Evolutionary conservation across 768 basidiomycete species (phyloP), one percentile per base, ranked within the genome.

Genomic region (Russula griseocarnosa): DNA sequence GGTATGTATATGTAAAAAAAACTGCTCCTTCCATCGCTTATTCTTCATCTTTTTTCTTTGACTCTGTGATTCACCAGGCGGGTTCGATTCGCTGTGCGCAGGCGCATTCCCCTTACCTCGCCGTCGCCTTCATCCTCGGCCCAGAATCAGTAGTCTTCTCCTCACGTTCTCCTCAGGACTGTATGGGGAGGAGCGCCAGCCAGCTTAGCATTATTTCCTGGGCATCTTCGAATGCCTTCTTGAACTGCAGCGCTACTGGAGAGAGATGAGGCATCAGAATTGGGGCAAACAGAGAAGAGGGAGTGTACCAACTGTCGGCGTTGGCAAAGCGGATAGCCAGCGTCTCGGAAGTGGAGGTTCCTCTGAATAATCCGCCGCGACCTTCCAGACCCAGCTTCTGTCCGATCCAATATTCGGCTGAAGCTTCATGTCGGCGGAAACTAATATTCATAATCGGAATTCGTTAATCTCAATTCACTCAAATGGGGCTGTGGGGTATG

Each of bases 361-460:
- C 74, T 99, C 97, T 58, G 96, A 86, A 74, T 91, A 95, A 76
- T 99, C 97, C 30, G 96, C 96, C 58, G 86, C 83, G 58, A 96
- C 94, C 76, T 97, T 96, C 90, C 92, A 98, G 38, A 99, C 95
- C 97, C 97, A 98, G 71, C 94, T 96, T 77, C 97, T 85, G 80
- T 99, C 97, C 56, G 95, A 98, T 57, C 95, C 96, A 71, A 98
- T 92, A 78, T 98, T 98, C 72, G 95, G 92, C 73, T 96, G 93
- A 69, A 99, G 87, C 70, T 79, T 85, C 93, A 98, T 98, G 68
- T 97, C 94, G 47, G 81, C 66, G 28, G 90, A 77, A 74, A 98
- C 96, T 98, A 69, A 11, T 18, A 60, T 53, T 42, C 30, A 28
- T 24, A 30, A 60, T 16, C 58, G 51, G 24, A 28, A n/a, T 38